Evolutionary conservation across 345 rosid genomes (phyloP), one percentile per base, ranked within the genome.

Genomic region (Eucalyptus marginata): DNA sequence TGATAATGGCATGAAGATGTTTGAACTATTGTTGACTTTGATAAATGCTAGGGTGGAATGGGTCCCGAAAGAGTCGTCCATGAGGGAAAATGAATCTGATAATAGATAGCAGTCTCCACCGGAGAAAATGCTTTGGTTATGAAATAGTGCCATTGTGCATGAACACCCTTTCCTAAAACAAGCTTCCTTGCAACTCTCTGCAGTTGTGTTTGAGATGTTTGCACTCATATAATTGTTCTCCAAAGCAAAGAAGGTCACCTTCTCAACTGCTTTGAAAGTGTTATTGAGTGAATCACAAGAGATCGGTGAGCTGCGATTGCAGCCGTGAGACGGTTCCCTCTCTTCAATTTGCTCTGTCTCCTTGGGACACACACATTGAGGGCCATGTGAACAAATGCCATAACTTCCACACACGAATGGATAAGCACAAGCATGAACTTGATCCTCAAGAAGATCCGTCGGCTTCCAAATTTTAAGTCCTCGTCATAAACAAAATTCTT

Each of bases 381-480:
- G 2, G 8, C 8, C 68, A 62, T 1, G 2, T 12, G 33, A 62
- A 29, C 68, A 62, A 62, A 62, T 29, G 33, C 68, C 68, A 29
- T 62, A 62, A 10, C 68, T 62, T 1, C 68, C 33, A 62, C 68
- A 62, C 33, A 6, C 68, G 15, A 62, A 29, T 62, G 68, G 68
- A 29, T 62, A 62, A 29, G 6, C 4, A 4, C 71, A 62, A 62
- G 2, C 7, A 1, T 5, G 1, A 62, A 62, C 8, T 59, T 27
- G 31, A 62, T 62, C 33, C 22, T 66, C 20, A 1, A 66, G 79
- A 66, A 66, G 40, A 31, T 66, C 79, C 22, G 10, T 66, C 18
- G 10, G 3, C 18, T 14, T 66, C 79, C 79, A 66, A 15, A 2
- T 2, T 14, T 4, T 1, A 11, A 31, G 5, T 4, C 0, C 3